Base-by-base conservation (phyloP, 2,329 filamentous ascomycete species). In the Dothideomycetidae sp. region DNA sequence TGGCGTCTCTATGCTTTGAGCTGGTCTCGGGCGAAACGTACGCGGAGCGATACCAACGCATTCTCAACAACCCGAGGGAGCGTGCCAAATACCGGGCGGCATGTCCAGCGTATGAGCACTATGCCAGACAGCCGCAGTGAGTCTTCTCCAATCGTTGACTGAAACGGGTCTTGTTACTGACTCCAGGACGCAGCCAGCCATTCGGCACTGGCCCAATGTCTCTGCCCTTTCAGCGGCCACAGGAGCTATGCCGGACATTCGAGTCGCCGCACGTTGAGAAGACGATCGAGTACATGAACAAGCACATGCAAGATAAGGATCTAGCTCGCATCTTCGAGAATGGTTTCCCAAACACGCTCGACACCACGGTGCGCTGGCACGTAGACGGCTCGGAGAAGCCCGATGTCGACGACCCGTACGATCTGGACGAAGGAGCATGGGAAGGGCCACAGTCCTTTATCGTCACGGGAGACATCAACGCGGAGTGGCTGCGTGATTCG, bases 271-370 rank as follows among this genome's bases (percentile, higher is more conserved):
- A 79, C 3, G 92, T 96, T 31, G 90, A 98, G 57, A 70, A 81
- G 51, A 81, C 94, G 36, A 94, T 98, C 44, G 58, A 74, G 18
- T 76, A 94, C 48, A 68, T 98, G 47, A 90, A 79, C 4, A 68
- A 72, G 17, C 78, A 74, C 37, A 81, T 98, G 62, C 69, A 77
- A 42, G 79, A 96, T 51, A 78, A 79, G 11, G 90, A 96, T 50
- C 71, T 98, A 10, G 88, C 88, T 3, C 76, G 86, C 16, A 66
- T 98, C 9, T 98, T 98, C 54, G 84, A 93, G 55, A 98, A 98
- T 54, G 78, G 88, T 2, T 96, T 92, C 46, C 88, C 88, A 3
- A 93, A 90, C 44, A 88, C 82, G 0, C 73, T 90, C 3, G 85
- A 93, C 52, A 93, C 85, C 0, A 93, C 85, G 0, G 73, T 93